Conservation (phyloP, 2,329 filamentous ascomycete genomes). For the Talaromyces piceae region DNA sequence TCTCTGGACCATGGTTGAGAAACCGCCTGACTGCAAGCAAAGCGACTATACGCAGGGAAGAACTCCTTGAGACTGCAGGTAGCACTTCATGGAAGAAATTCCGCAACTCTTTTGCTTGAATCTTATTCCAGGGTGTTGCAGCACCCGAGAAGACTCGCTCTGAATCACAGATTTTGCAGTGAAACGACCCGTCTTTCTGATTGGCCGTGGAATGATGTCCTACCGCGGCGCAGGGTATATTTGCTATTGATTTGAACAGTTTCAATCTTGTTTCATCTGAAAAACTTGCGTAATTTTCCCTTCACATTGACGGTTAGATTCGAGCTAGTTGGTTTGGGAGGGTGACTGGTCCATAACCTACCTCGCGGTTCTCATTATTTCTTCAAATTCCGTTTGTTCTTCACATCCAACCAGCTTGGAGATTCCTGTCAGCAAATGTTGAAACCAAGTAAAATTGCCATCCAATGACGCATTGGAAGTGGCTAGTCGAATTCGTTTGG, state of each 20-base stretch:
- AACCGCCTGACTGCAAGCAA: conserved; percentile 66
- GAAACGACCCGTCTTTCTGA: conserved; percentile 17
- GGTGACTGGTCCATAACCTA: not conserved
- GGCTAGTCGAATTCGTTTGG: conserved; percentile 31
- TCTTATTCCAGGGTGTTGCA: conserved; percentile 11
- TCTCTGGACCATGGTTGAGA: conserved; percentile 56
- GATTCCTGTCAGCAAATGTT: conserved; percentile 26
- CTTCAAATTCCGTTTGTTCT: conserved; percentile 11
- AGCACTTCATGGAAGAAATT: conserved; percentile 38
- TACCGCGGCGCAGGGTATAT: conserved; percentile 50
- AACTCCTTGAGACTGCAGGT: conserved; percentile 40
- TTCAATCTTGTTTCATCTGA: conserved; percentile 46
- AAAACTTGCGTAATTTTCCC: conserved; percentile 40
- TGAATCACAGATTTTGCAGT: conserved; percentile 32
- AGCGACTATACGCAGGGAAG: conserved; percentile 58
- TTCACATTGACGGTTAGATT: conserved; percentile 10
- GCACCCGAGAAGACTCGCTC: conserved; percentile 16
- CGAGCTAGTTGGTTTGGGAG: too few species aligned
- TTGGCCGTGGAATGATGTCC: conserved; percentile 34
- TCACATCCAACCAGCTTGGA: conserved; percentile 30
- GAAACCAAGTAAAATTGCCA: conserved; percentile 16
- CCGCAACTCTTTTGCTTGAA: conserved; percentile 29
- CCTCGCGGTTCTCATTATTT: conserved; percentile 1
- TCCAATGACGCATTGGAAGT: conserved; percentile 16
- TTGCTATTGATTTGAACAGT: conserved; percentile 49